A percentile compares a stretch with the other conserved stretches of the same genome.
Conservation (phyloP, 2,329 filamentous ascomycete genomes). For the Aspergillus arachidicola region DNA sequence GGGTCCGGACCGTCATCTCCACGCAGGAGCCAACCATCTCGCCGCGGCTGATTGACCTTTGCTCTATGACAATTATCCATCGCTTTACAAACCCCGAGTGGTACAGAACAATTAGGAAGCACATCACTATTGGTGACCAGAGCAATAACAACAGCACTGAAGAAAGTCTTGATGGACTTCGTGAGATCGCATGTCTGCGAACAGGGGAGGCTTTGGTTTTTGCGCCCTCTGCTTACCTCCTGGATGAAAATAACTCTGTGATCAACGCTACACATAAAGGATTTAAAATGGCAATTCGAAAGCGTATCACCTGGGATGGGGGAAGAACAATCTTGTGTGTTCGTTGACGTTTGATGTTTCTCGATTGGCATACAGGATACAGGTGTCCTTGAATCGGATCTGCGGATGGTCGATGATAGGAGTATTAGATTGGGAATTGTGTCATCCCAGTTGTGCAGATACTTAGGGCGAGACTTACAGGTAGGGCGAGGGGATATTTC, state of each 20-base stretch:
- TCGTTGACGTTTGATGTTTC: constrained; percentile 8
- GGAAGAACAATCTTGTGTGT: constrained; percentile 25
- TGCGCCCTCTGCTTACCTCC: constrained; percentile 24
- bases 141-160: neutral
- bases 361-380: neutral
- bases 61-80: constrained; percentile 69
- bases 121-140: constrained; percentile 47
- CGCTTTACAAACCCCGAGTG: constrained; percentile 68
- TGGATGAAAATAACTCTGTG: constrained; percentile 13
- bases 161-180: constrained; percentile 14
- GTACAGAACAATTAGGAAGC: constrained; percentile 48
- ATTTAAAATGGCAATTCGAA: constrained; percentile 26
- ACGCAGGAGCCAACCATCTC: constrained; percentile 76
- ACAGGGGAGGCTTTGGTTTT: constrained; percentile 31
- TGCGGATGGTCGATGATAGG: neutral
- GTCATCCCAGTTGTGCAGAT: neutral
- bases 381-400: neutral
- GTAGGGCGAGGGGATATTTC: neutral
- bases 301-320: constrained; percentile 29
- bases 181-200: constrained; percentile 24
- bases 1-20: constrained; percentile 66
- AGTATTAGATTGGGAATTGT: neutral
- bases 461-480: neutral
- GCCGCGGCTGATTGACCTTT: constrained; percentile 67
- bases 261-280: constrained; percentile 22